Conservation (phyloP, 2,329 filamentous ascomycete genomes). For the Leptosphaerulina australis region DNA sequence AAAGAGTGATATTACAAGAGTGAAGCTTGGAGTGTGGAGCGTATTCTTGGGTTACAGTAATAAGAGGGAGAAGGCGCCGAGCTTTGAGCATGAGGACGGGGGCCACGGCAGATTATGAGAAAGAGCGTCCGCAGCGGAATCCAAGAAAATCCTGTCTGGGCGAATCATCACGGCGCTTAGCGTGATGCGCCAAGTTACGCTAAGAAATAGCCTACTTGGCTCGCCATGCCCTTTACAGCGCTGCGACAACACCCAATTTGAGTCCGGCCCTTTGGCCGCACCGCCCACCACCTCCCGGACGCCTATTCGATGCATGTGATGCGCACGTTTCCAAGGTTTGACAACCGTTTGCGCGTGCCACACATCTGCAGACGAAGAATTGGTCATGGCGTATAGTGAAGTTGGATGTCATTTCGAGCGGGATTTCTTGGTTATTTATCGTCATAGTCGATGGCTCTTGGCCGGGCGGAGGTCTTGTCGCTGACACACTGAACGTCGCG, state of each 20-base stretch:
- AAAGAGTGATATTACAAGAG: constrained; percentile 5
- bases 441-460: constrained; percentile 10
- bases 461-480: constrained; percentile 17
- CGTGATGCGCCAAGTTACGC: not conserved
- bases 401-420: constrained; percentile 13
- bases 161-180: too few species aligned
- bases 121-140: constrained; percentile 11
- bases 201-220: constrained; percentile 5
- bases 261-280: constrained; percentile 12
- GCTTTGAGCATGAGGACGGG: constrained; percentile 14
- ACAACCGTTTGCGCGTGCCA: constrained; percentile 7
- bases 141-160: constrained; percentile 9
- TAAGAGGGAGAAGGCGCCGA: constrained; percentile 17
- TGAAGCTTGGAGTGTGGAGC: constrained; percentile 13
- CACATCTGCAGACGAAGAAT: constrained; percentile 4
- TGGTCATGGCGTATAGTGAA: constrained; percentile 14
- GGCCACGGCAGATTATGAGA: constrained; percentile 19
- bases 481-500: constrained; percentile 14
- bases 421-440: constrained; percentile 9
- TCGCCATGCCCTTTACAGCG: constrained; percentile 1
- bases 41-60: constrained; percentile 12
- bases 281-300: not conserved
- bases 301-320: constrained; percentile 12
- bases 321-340: constrained; percentile 13
- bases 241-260: constrained; percentile 3